These are phyloP conservation scores for Phytomonas sp. DNA, from an alignment of 208 protist species.

Conservation along the genomic window DNA sequence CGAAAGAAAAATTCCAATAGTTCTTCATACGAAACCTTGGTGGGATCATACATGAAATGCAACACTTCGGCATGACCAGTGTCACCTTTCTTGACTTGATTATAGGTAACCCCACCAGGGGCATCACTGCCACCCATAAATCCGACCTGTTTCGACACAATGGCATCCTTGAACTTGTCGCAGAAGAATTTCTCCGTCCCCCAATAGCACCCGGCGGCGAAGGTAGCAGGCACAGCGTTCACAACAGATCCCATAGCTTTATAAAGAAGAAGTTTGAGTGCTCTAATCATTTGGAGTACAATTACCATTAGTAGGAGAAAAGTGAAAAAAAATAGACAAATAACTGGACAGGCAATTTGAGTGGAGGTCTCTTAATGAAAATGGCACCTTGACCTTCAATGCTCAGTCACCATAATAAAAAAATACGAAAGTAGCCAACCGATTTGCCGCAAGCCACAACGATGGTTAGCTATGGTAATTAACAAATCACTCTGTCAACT, in stretches of 20 bases:
- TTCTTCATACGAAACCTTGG: constrained; percentile 71
- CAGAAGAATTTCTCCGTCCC: constrained; percentile 89
- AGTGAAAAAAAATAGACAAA: constrained; percentile 10
- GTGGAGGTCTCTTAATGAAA: neutral
- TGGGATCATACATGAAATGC: constrained; percentile 77
- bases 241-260: neutral
- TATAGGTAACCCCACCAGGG: constrained; percentile 46
- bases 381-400: neutral
- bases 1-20: constrained; percentile 91
- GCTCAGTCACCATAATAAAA: too few species aligned
- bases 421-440: too few species aligned
- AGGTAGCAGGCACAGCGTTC: constrained; percentile 46
- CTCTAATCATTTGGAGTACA: too few species aligned
- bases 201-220: constrained; percentile 92
- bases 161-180: constrained; percentile 69
- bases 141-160: constrained; percentile 73
- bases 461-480: constrained; percentile 4
- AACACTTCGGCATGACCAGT: constrained; percentile 95
- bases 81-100: constrained; percentile 86
- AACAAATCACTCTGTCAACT: neutral
- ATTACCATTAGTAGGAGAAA: constrained; percentile 7
- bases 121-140: constrained; percentile 57
- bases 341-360: neutral
- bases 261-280: neutral
- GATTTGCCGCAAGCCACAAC: neutral